These are phyloP conservation scores for Dryas alaskensis DNA, from an alignment of 306 rosid species.

Conservation along the genomic window DNA sequence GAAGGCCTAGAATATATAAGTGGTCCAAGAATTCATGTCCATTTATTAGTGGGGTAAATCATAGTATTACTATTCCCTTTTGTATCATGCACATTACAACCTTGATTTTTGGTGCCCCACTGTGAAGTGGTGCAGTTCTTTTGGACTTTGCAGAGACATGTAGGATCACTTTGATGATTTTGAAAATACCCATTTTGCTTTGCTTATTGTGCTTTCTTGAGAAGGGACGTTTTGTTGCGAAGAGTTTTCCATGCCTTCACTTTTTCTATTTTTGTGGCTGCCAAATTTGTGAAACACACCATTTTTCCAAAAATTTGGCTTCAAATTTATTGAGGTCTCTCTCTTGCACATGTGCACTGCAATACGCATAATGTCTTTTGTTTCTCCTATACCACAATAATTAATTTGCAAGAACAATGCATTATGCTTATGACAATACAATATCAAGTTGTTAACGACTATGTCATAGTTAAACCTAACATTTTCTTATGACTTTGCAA, in stretches of 20 bases:
- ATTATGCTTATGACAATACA: too few relatives aligned
- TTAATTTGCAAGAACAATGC: too few relatives aligned
- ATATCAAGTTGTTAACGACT: too few relatives aligned
- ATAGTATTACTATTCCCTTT: neutral
- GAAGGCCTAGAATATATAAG: neutral
- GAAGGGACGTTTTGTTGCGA: neutral
- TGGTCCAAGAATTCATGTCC: constrained; percentile 1
- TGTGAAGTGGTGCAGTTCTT: neutral
- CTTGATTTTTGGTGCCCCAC: neutral
- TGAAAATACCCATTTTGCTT: neutral
- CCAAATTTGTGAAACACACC: too few relatives aligned
- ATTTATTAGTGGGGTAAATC: neutral
- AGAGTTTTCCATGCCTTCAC: neutral
- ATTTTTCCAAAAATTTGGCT: neutral
- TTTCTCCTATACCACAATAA: too few relatives aligned
- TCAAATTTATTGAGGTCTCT: neutral
- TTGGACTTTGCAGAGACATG: constrained; percentile 1
- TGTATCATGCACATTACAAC: neutral
- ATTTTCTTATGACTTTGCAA: neutral
- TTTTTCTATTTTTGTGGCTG: too few relatives aligned
- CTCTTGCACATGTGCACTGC: neutral
- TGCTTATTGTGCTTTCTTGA: constrained; percentile 1
- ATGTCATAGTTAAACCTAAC: neutral
- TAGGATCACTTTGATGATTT: neutral
- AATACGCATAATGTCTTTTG: neutral